A percentile compares a stretch with the other conserved stretches of the same genome.
Evolutionary conservation across 225 moss, liverwort and hornwort species (phyloP).

Genomic region (Neckera pumila): DNA sequence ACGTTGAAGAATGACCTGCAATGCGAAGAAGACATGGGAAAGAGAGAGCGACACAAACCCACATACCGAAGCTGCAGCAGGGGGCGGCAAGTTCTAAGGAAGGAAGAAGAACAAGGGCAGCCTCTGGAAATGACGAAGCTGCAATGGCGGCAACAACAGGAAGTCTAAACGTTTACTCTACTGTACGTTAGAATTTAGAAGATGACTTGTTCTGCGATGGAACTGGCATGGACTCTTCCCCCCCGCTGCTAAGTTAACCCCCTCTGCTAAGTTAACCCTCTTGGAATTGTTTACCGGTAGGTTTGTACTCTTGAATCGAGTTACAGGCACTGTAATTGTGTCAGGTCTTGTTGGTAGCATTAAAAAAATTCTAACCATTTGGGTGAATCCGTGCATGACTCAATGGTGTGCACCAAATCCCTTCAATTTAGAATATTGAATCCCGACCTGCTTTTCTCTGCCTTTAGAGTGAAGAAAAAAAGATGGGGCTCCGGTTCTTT

Average conservation of each 20-base stretch:
- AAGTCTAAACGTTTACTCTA: background rate
- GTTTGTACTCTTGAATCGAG: background rate
- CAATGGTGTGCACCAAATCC: background rate
- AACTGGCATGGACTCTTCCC: background rate
- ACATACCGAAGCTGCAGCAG: background rate
- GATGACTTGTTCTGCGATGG: background rate
- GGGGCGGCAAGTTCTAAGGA: background rate
- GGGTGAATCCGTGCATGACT: background rate
- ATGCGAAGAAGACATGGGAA: background rate
- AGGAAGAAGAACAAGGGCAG: too few species aligned
- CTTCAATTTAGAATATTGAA: background rate
- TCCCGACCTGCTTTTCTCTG: background rate
- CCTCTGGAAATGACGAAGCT: background rate
- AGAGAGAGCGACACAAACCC: background rate
- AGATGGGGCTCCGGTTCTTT: background rate
- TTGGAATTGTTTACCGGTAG: background rate
- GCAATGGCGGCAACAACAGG: background rate
- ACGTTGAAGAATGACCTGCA: background rate
- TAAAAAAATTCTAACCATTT: background rate
- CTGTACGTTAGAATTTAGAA: background rate
- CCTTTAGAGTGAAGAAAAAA: background rate
- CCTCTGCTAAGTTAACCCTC: background rate
- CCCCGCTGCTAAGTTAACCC: background rate
- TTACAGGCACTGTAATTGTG: background rate
- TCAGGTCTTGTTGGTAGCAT: background rate